phyloP scores from a whole-genome alignment of 1,139 yeast species.

The Yarrowia galli region DNA sequence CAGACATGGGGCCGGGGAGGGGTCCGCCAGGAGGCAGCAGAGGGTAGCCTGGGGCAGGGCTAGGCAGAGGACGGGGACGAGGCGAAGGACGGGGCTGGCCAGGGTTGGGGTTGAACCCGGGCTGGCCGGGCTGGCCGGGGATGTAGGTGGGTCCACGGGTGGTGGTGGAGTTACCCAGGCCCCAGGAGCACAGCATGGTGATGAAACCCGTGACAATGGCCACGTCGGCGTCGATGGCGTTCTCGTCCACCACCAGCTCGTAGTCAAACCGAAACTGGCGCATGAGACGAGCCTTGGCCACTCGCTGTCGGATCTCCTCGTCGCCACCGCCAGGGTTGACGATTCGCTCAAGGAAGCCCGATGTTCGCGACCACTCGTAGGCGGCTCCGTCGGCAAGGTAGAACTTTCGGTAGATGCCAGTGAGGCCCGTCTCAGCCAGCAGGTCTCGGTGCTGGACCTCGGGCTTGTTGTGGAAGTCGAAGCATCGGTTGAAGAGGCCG shows the following conservation, averaged over 20 bases:
- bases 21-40: slow-evolving; percentile 18
- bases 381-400: slow-evolving; percentile 61
- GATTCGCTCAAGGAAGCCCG: slow-evolving; percentile 60
- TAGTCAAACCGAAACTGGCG: slow-evolving; percentile 67
- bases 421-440: slow-evolving; percentile 41
- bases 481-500: slow-evolving; percentile 56
- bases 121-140: neutral
- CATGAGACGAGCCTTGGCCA: slow-evolving; percentile 64
- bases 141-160: slow-evolving; percentile 61
- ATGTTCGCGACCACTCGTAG: slow-evolving; percentile 62
- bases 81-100: neutral
- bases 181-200: slow-evolving; percentile 72
- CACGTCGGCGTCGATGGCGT: slow-evolving; percentile 57
- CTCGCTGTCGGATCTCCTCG: slow-evolving; percentile 61
- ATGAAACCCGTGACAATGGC: slow-evolving; percentile 66
- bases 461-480: slow-evolving; percentile 60
- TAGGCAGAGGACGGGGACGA: slow-evolving; percentile 1
- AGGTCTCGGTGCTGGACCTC: slow-evolving; percentile 58
- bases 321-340: slow-evolving; percentile 62
- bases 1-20: slow-evolving; percentile 26
- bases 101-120: neutral
- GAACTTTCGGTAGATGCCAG: slow-evolving; percentile 54
- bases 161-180: slow-evolving; percentile 60
- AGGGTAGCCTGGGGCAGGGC: slow-evolving; percentile 13
- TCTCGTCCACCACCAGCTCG: slow-evolving; percentile 61